Base-by-base conservation (phyloP, 768 basidiomycete genomes). In the Naganishia friedmannii region DNA sequence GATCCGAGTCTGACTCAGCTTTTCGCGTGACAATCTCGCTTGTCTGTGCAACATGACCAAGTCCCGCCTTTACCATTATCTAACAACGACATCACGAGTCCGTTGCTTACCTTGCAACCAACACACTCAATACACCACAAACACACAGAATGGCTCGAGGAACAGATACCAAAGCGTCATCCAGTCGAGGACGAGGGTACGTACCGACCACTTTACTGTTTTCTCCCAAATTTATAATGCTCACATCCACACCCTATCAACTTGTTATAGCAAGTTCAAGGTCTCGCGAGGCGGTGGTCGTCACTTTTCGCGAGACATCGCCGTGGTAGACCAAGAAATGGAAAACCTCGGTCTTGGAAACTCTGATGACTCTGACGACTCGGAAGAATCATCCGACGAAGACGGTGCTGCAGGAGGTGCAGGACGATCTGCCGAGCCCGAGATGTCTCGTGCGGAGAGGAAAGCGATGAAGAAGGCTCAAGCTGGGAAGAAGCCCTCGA, bases 231-330 rank as follows among this genome's bases (percentile, higher is more conserved):
- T n/a, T n/a, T 17, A 13, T 13, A 63, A 3, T 17, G n/a, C 23
- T 45, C 23, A 42, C 60, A 12, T 9, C 2, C 1, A 26, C 2
- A 26, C 60, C 23, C 37, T 13, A 42, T 42, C 15, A 42, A 4
- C 34, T 37, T 66, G 10, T n/a, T 32, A 8, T 32, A 90, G 91
- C 72, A 91, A 89, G 82, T 91, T 86, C 83, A 93, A 93, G 85
- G 84, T 87, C 74, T 90, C 88, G 78, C 90, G 92, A 65, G 92
- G 92, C 74, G 92, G 92, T 45, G 92, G 92, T 65, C 86, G 92
- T 71, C 88, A 83, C 78, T 94, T 93, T 81, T 80, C 81, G 19
- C 90, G 90, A 87, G 69, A 79, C 67, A 70, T 76, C n/a, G 73
- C 74, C 53, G 58, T 71, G 13, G 74, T 79, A 34, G 78, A 73